These are phyloP conservation scores for Sugiyamaella qingdaonensis DNA, from an alignment of 805 yeast genomes.

Conservation along the genomic window DNA sequence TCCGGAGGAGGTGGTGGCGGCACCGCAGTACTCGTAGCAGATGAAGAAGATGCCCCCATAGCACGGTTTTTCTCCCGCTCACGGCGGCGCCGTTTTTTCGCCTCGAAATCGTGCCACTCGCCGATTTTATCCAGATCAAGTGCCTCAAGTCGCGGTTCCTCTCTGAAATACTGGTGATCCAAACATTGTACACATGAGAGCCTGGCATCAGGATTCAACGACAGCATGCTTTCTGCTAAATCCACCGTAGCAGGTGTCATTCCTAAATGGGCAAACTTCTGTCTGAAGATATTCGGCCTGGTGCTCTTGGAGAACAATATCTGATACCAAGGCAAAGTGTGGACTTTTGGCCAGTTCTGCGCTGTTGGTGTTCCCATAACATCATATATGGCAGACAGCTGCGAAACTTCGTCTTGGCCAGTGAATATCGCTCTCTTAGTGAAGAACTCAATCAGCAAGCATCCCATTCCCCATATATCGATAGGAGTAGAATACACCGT, in stretches of 20 bases:
- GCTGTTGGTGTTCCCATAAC: conserved; percentile 82
- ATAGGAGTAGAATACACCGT: conserved; percentile 88
- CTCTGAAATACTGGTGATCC: conserved; percentile 62
- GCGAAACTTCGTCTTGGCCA: conserved; percentile 85
- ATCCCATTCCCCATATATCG: conserved; percentile 97
- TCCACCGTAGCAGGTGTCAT: conserved; percentile 51
- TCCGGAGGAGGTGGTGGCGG: not conserved
- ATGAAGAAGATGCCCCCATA: not conserved
- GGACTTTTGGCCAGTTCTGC: conserved; percentile 73
- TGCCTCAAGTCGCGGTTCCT: conserved; percentile 62
- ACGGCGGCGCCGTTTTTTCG: conserved; percentile 66
- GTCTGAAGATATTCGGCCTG: conserved; percentile 36
- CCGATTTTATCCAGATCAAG: conserved; percentile 56
- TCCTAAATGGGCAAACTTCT: conserved; percentile 38
- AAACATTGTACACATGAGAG: conserved; percentile 68
- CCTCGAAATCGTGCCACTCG: conserved; percentile 97
- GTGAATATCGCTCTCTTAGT: conserved; percentile 73
- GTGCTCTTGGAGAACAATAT: conserved; percentile 58
- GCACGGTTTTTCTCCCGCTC: conserved; percentile 29
- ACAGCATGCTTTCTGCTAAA: conserved; percentile 58
- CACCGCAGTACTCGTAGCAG: not conserved
- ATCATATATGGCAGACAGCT: conserved; percentile 68
- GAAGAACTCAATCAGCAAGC: conserved; percentile 78
- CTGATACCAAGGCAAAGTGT: conserved; percentile 87
- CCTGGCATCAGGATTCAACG: conserved; percentile 65